Conservation (phyloP, 2,329 filamentous ascomycete species). For the Colletotrichum salicis region DNA sequence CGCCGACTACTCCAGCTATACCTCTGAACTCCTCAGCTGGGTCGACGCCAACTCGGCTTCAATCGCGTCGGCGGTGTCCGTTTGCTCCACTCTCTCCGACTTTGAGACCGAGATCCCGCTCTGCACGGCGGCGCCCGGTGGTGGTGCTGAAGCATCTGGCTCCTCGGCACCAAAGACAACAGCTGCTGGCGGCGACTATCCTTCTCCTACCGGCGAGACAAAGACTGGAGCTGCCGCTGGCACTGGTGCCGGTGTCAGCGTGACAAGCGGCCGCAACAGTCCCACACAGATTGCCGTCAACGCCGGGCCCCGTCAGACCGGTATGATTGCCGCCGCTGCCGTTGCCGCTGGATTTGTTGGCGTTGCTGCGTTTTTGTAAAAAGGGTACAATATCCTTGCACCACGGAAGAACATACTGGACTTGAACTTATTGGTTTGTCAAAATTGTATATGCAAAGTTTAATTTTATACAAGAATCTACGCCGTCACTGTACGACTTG, state of each 20-base stretch:
- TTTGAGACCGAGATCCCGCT: slow-evolving; percentile 25
- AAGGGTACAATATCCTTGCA: too few relatives aligned
- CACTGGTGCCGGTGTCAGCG: not conserved
- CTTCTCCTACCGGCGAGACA: not conserved
- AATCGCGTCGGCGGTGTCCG: slow-evolving; percentile 37
- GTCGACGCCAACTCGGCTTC: slow-evolving; percentile 37
- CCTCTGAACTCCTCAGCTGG: slow-evolving; percentile 39
- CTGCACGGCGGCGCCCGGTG: slow-evolving; percentile 4
- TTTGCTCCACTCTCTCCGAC: slow-evolving; percentile 40
- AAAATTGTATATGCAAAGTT: slow-evolving; percentile 3
- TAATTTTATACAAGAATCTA: slow-evolving; percentile 22
- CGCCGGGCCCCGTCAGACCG: slow-evolving; percentile 40
- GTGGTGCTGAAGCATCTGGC: not conserved
- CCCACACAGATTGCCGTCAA: slow-evolving; percentile 18
- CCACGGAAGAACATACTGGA: not conserved
- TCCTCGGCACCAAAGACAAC: not conserved
- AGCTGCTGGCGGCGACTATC: not conserved
- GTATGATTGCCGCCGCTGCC: slow-evolving; percentile 37
- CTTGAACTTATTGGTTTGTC: not conserved
- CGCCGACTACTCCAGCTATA: slow-evolving; percentile 38
- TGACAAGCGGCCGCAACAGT: slow-evolving; percentile 3
- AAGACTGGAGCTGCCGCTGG: not conserved
- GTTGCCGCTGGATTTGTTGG: slow-evolving; percentile 42
- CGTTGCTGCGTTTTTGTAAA: slow-evolving; percentile 40
- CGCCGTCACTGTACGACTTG: not conserved